Conservation (phyloP, 805 yeast genomes). For the Candida cerambycidarum region DNA sequence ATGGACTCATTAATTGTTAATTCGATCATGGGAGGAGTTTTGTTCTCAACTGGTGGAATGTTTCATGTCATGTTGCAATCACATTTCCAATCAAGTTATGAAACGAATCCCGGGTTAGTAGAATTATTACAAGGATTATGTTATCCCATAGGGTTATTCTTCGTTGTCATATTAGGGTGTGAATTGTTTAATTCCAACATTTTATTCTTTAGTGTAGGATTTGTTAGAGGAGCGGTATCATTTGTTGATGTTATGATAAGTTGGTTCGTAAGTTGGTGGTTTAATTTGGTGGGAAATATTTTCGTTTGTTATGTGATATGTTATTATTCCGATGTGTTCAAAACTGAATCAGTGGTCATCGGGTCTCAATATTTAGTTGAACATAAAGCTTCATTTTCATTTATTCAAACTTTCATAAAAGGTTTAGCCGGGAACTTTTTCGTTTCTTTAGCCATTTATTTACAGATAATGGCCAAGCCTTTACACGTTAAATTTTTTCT, state of each 20-base stretch:
- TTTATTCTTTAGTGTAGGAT: slow-evolving; percentile 66
- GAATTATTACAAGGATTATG: slow-evolving; percentile 58
- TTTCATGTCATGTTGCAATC: slow-evolving; percentile 57
- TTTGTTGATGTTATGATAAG: slow-evolving; percentile 60
- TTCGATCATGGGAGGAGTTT: slow-evolving; percentile 66
- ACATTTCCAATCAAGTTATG: slow-evolving; percentile 43
- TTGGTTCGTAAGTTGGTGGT: slow-evolving; percentile 67
- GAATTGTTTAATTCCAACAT: slow-evolving; percentile 77
- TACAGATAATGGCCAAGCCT: slow-evolving; percentile 78
- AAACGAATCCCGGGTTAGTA: slow-evolving; percentile 51
- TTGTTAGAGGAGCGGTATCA: slow-evolving; percentile 68
- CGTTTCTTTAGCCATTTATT: slow-evolving; percentile 72
- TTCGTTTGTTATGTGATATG: slow-evolving; percentile 68
- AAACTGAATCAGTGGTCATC: slow-evolving; percentile 35
- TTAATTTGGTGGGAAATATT: slow-evolving; percentile 62
- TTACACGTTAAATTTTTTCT: slow-evolving; percentile 68
- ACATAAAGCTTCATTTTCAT: slow-evolving; percentile 44
- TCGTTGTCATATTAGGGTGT: slow-evolving; percentile 71
- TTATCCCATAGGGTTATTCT: slow-evolving; percentile 72
- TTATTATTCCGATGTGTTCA: slow-evolving; percentile 52
- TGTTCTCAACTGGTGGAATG: slow-evolving; percentile 76
- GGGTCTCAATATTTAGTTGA: slow-evolving; percentile 52
- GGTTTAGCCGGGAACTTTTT: slow-evolving; percentile 77
- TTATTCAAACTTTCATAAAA: slow-evolving; percentile 64
- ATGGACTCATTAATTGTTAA: slow-evolving; percentile 59